Evolutionary conservation across 2,329 filamentous ascomycete genomes (phyloP).

Genomic region (Albophoma yamanashiensis): DNA sequence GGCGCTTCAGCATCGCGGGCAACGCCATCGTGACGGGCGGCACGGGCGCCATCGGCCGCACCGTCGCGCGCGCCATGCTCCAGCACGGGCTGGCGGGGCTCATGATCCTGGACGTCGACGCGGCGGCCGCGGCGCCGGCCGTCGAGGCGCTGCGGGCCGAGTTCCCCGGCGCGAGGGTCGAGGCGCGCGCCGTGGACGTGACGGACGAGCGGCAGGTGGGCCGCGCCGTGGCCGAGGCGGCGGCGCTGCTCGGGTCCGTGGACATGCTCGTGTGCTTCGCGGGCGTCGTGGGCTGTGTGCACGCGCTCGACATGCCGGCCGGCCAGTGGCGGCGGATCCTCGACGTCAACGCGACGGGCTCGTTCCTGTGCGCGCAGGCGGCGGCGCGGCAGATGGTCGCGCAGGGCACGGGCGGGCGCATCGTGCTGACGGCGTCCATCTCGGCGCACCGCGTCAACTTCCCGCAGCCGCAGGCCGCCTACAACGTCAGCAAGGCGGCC

Average conservation of each 20-base stretch:
- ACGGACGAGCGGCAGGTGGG: slow-evolving; percentile 8
- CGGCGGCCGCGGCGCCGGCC: slow-evolving; percentile 20
- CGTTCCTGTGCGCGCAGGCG: slow-evolving; percentile 61
- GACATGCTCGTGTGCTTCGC: slow-evolving; percentile 28
- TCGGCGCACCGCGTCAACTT: slow-evolving; percentile 60
- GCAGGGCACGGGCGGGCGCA: slow-evolving; percentile 42
- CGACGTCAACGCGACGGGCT: slow-evolving; percentile 62
- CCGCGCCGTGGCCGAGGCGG: slow-evolving; percentile 4
- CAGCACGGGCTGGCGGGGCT: slow-evolving; percentile 54
- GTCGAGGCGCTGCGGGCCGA: slow-evolving; percentile 5
- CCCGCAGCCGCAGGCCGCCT: slow-evolving; percentile 60
- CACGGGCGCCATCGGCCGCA: slow-evolving; percentile 11
- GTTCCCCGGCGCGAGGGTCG: slow-evolving; percentile 9
- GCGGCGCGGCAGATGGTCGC: slow-evolving; percentile 41
- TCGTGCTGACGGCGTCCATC: slow-evolving; percentile 57
- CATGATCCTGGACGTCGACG: slow-evolving; percentile 48
- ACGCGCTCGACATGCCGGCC: slow-evolving; percentile 37
- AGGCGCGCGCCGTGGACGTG: slow-evolving; percentile 7
- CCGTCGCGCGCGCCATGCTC: slow-evolving; percentile 54
- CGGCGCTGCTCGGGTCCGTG: slow-evolving; percentile 7
- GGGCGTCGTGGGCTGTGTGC: slow-evolving; percentile 52
- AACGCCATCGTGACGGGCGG: slow-evolving; percentile 39
- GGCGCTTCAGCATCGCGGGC: slow-evolving; percentile 20
- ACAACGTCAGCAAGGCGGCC: slow-evolving; percentile 63
- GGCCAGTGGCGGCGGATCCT: slow-evolving; percentile 49